Conservation (phyloP, 495 filamentous ascomycete species). For the Immersiella caudata region DNA sequence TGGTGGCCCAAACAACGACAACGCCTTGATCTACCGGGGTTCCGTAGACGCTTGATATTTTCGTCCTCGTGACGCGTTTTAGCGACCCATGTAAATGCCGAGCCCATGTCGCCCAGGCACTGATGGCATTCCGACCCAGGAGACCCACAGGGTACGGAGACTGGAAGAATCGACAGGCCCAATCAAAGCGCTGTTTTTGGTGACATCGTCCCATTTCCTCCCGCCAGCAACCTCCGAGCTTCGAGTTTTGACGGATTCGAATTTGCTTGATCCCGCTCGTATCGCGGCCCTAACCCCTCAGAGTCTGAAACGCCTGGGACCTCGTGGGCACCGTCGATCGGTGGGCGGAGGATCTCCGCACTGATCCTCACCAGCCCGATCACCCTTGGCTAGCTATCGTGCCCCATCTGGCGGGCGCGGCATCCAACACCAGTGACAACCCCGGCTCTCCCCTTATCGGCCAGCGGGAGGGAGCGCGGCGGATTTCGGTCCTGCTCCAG, state of each 20-base stretch:
- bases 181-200: slow-evolving; percentile 6
- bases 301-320: slow-evolving; percentile 1
- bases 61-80: slow-evolving; percentile 34
- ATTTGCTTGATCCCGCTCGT: slow-evolving; percentile 8
- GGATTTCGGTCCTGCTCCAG: not conserved
- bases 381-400: not conserved
- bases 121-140: slow-evolving; percentile 14
- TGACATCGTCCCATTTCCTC: slow-evolving; percentile 10
- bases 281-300: not conserved
- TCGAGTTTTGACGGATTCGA: not conserved
- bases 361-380: slow-evolving; percentile 2
- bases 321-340: not conserved
- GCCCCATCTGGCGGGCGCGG: not conserved
- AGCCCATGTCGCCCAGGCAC: slow-evolving; percentile 16
- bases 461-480: not conserved
- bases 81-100: slow-evolving; percentile 21
- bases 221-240: slow-evolving; percentile 1
- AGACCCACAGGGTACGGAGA: slow-evolving; percentile 1
- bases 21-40: slow-evolving; percentile 18
- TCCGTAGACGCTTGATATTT: slow-evolving; percentile 25
- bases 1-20: slow-evolving; percentile 12
- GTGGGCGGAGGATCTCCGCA: not conserved
- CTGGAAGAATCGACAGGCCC: not conserved
- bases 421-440: not conserved
- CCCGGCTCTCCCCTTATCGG: not conserved